Evolutionary conservation across 192 early-diverging fungal genomes (phyloP).

Genomic region (Linnemannia schmuckeri): DNA sequence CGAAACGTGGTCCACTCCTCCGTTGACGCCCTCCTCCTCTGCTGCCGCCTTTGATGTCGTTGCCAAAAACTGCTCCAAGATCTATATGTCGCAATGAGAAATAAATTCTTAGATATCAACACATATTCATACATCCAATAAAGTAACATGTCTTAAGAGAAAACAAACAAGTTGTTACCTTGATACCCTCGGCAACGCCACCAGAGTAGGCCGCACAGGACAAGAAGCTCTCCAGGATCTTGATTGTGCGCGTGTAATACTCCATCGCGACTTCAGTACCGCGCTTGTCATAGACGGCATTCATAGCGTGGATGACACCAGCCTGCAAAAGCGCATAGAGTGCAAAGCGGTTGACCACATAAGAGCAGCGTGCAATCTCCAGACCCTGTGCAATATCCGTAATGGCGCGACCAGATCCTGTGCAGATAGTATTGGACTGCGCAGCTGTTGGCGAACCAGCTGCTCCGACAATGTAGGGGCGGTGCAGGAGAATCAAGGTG

Average conservation of each 20-base stretch:
- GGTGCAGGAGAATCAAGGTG: constrained; percentile 60
- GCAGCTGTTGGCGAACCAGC: constrained; percentile 48
- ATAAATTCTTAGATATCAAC: neutral
- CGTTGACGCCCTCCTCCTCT: constrained; percentile 26
- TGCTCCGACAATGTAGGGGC: constrained; percentile 63
- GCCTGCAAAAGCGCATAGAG: constrained; percentile 54
- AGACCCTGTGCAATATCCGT: constrained; percentile 47
- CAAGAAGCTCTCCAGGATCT: constrained; percentile 29
- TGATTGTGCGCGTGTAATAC: constrained; percentile 41
- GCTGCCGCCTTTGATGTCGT: constrained; percentile 45
- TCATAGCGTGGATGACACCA: constrained; percentile 50
- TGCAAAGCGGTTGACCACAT: constrained; percentile 45
- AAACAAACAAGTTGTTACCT: constrained; percentile 14
- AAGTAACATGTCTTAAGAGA: neutral
- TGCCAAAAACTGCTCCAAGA: constrained; percentile 49
- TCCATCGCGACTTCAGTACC: constrained; percentile 50
- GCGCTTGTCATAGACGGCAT: constrained; percentile 44
- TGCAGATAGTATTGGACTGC: constrained; percentile 55
- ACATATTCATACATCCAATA: neutral
- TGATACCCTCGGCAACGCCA: constrained; percentile 52
- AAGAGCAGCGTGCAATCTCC: constrained; percentile 37
- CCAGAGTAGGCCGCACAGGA: constrained; percentile 30
- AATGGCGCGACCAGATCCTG: constrained; percentile 48
- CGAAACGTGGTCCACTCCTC: neutral
- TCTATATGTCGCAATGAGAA: constrained; percentile 16